Base-by-base conservation (phyloP, 345 rosid species). In the Gossypium arboreum region DNA sequence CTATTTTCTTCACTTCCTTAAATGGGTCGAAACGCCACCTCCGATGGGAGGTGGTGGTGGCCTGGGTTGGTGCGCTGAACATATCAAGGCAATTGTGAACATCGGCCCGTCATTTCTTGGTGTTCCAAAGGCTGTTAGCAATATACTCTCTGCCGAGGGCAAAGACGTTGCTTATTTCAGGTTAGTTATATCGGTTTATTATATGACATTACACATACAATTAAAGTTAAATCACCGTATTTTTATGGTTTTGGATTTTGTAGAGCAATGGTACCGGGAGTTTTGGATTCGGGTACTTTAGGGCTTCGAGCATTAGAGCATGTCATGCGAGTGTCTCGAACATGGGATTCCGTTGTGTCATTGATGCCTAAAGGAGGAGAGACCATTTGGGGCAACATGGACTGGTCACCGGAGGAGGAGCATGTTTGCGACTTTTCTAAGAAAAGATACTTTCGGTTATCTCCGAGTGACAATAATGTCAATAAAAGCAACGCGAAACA, bases 311-410 rank as follows among this genome's bases (percentile, higher is more conserved):
- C 93, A 22, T 76, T 86, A 7, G 85, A 87, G 62, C 90, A 90
- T 71, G 76, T 86, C 58, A 73, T 90, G 88, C 68, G 85, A 15
- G 76, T 92, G 68, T 52, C 83, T 75, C 84, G 92, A 73, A 92
- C 91, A 25, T 90, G 94, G 95, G 96, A 92, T 77, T 89, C 97
- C 0, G 16, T 79, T 18, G 76, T 86, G 39, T 89, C 94, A 9
- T 81, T 90, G 86, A 17, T 92, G 67, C 96, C 94, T 54, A 92
- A 90, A 77, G 95, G 97, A 2, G 94, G 97, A 79, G 94, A 92
- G 75, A 77, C 88, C 24, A 83, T 91, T 15, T 91, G 92, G 97
- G 96, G 94, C 1, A 71, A 81, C 84, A 67, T 84, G 79, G 91
- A 92, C 60, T 82, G 85, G 79, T 84, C 88, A 9, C 87, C 86